Conservation (phyloP, 2,329 filamentous ascomycete species). For the Aureobasidium leucospermi region DNA sequence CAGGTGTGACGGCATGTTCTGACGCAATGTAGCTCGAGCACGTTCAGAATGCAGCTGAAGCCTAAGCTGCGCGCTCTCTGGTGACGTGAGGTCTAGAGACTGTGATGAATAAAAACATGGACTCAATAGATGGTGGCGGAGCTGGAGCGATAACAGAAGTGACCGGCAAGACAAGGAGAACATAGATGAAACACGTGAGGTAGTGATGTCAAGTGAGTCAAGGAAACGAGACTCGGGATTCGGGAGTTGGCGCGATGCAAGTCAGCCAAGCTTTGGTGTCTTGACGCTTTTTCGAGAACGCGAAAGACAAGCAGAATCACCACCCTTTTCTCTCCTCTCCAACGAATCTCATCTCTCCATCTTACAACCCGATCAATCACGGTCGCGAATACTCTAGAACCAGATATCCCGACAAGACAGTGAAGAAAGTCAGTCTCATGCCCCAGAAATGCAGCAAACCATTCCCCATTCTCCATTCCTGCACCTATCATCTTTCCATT, state of each 20-base stretch:
- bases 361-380: background rate
- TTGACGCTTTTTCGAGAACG: background rate
- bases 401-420: background rate
- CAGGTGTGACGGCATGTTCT: background rate
- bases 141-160: too few relatives aligned
- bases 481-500: background rate
- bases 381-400: background rate
- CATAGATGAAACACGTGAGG: too few relatives aligned
- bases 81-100: too few relatives aligned
- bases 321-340: background rate
- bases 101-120: too few relatives aligned
- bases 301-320: background rate
- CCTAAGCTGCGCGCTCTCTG: too few relatives aligned
- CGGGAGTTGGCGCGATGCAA: background rate
- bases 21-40: background rate
- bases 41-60: too few relatives aligned
- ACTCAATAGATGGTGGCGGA: too few relatives aligned
- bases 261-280: background rate
- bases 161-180: too few relatives aligned
- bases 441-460: constrained; percentile 3
- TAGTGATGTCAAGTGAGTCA: background rate
- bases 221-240: background rate
- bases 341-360: background rate
- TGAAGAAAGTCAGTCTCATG: background rate
- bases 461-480: background rate